Base-by-base conservation (phyloP, 345 rosid species). In the Lepidium aucheri region DNA sequence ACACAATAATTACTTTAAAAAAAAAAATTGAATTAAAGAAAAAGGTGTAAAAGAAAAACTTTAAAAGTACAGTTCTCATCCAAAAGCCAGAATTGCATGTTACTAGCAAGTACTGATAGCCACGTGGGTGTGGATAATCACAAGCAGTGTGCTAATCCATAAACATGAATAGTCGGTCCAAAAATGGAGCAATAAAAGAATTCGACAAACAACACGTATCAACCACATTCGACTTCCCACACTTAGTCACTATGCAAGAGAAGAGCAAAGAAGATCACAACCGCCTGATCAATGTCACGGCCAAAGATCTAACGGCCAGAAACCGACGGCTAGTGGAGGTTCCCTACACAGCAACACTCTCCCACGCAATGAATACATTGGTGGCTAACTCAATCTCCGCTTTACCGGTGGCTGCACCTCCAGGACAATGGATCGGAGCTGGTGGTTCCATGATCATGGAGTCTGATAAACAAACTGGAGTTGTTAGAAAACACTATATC, bases 391-490 rank as follows among this genome's bases (percentile, higher is more conserved):
- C 40, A 40, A 89, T 89, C 64, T 78, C 83, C 26, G 87, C 96
- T 13, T 69, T 82, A 44, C 93, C 93, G 0, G 91, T 92, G 68
- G 89, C 90, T 3, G 94, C 94, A 2, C 95, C 97, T 1, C 94
- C 93, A 0, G 91, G 94, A 2, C 87, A 84, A 14, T 89, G 96
- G 91, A 85, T 90, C 1, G 96, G 97, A 7, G 96, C 97, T 0
- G 96, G 98, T 7, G 97, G 97, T 44, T 87, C 97, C 20, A 87
- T 90, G 91, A 90, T 90, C 33, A n/a, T 93, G 88, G 96, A 87
- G 79, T 75, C 87, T 2, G 96, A 87, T 60, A 83, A 86, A 77
- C 83, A 80, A 60, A 90, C 88, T 0, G 98, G 98, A 33, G 83
- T 64, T 0, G 84, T 84, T 4, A 51, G 88, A 73, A 93, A 90